Percentiles rank a stretch among this genome's conserved stretches.
These are phyloP conservation scores for Epichloe elymi DNA, from an alignment of 2,329 filamentous ascomycete genomes.

Conservation along the genomic window DNA sequence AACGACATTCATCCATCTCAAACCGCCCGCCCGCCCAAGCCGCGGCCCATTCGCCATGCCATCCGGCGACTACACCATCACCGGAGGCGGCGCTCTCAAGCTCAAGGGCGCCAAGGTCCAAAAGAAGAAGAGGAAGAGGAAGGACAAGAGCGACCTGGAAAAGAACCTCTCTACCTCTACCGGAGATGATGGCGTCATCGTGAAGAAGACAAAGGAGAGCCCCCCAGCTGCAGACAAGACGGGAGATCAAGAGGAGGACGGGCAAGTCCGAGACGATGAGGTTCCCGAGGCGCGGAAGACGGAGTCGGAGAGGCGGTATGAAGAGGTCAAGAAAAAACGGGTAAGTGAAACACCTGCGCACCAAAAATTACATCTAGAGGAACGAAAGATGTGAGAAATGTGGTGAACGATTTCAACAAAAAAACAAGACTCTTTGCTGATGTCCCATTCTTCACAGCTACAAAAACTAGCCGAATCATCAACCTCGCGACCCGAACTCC, in stretches of 20 bases:
- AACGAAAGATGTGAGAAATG: too few relatives aligned
- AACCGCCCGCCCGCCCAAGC: not conserved
- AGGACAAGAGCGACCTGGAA: constrained; percentile 32
- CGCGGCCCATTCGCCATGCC: constrained; percentile 38
- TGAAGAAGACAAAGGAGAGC: not conserved
- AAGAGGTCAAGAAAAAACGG: constrained; percentile 65
- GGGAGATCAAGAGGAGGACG: constrained; percentile 13
- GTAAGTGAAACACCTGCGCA: constrained; percentile 33
- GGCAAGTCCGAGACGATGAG: constrained; percentile 20
- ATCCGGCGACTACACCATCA: constrained; percentile 58
- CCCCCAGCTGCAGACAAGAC: constrained; percentile 11
- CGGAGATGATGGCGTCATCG: constrained; percentile 11
- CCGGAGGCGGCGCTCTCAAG: constrained; percentile 61
- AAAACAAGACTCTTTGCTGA: too few relatives aligned
- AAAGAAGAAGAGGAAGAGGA: constrained; percentile 50
- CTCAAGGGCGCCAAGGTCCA: constrained; percentile 65
- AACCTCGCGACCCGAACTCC: constrained; percentile 53
- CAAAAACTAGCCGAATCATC: constrained; percentile 60
- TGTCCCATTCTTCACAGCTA: constrained; percentile 38
- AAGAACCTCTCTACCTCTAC: constrained; percentile 29
- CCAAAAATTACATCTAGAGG: too few relatives aligned
- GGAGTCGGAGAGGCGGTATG: constrained; percentile 67
- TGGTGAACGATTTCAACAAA: too few relatives aligned
- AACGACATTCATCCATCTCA: not conserved
- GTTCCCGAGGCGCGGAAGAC: constrained; percentile 48